Evolutionary conservation across 768 basidiomycete species (phyloP).

Genomic region (Favolaschia claudopus): DNA sequence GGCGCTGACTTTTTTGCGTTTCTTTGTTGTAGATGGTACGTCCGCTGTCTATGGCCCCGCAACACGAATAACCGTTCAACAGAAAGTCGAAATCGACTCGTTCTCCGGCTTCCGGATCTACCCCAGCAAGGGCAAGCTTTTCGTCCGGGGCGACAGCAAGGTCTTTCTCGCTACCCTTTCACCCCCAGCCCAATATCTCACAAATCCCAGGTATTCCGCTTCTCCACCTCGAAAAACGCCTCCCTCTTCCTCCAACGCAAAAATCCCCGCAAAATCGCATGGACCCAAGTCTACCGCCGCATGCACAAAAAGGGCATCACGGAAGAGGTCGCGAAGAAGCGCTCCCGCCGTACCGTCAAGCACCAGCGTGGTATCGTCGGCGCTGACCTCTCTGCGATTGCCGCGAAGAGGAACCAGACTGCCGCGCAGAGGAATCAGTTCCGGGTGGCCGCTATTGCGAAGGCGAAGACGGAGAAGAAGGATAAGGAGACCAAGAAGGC

Average conservation of each 20-base stretch:
- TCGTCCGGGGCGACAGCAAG: conserved; percentile 96
- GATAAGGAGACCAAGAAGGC: conserved; percentile 93
- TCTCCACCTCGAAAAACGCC: conserved; percentile 89
- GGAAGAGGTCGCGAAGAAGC: conserved; percentile 99
- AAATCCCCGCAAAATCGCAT: conserved; percentile 99
- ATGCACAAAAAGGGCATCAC: conserved; percentile 99
- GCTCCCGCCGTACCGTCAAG: conserved; percentile 95
- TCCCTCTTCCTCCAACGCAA: conserved; percentile 99
- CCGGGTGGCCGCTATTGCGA: conserved; percentile 85
- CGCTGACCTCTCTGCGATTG: conserved; percentile 90
- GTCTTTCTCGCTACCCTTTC: conserved; percentile 49
- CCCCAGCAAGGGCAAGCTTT: conserved; percentile 95
- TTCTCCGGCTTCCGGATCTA: conserved; percentile 99
- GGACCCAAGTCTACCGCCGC: conserved; percentile 92
- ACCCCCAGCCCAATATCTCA: neutral
- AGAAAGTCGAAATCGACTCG: conserved; percentile 99
- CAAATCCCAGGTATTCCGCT: conserved; percentile 87
- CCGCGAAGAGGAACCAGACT: conserved; percentile 93
- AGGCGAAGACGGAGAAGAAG: conserved; percentile 97
- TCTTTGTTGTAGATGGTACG: conserved; percentile 17
- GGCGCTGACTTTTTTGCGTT: neutral
- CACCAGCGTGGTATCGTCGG: conserved; percentile 98
- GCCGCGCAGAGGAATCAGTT: conserved; percentile 82
- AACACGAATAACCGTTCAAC: conserved; percentile 11
- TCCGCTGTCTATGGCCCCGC: neutral